Evolutionary conservation across 2,329 filamentous ascomycete species (phyloP).

Genomic region (Acrocalymma vagum): DNA sequence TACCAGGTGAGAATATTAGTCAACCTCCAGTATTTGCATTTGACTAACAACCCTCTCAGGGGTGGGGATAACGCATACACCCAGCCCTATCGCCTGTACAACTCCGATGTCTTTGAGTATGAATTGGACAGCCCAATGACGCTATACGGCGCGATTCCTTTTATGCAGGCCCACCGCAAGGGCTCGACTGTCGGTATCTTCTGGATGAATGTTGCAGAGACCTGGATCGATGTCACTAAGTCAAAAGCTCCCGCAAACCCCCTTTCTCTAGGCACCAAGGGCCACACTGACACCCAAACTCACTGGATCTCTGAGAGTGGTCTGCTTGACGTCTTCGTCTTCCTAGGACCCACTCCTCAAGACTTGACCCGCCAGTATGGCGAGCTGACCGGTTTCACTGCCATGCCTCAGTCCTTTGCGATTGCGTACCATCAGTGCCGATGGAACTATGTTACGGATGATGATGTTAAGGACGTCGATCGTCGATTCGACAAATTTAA

Average conservation of each 20-base stretch:
- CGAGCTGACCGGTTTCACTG: slow-evolving; percentile 89
- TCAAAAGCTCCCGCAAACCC: slow-evolving; percentile 77
- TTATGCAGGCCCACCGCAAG: slow-evolving; percentile 97
- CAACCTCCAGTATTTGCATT: background rate
- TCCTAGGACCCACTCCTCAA: slow-evolving; percentile 86
- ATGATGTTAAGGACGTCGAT: slow-evolving; percentile 96
- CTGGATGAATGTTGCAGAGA: slow-evolving; percentile 97
- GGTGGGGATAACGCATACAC: slow-evolving; percentile 85
- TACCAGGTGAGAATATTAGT: slow-evolving; percentile 67
- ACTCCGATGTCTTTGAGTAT: slow-evolving; percentile 97
- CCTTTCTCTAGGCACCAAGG: slow-evolving; percentile 73
- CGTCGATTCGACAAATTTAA: slow-evolving; percentile 93
- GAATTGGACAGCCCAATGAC: slow-evolving; percentile 98
- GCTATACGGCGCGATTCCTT: slow-evolving; percentile 93
- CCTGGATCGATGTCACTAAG: slow-evolving; percentile 96
- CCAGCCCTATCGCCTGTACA: slow-evolving; percentile 95
- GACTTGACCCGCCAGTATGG: slow-evolving; percentile 84
- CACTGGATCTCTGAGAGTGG: slow-evolving; percentile 98
- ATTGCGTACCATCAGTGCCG: slow-evolving; percentile 97
- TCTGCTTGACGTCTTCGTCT: slow-evolving; percentile 90
- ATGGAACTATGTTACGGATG: slow-evolving; percentile 98
- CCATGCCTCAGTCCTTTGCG: slow-evolving; percentile 90
- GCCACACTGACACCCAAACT: slow-evolving; percentile 81
- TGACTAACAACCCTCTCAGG: slow-evolving; percentile 35
- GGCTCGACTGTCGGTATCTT: slow-evolving; percentile 94